These are phyloP conservation scores for Teratosphaeriaceae sp. DNA, from an alignment of 2,329 filamentous ascomycete species.

Conservation along the genomic window DNA sequence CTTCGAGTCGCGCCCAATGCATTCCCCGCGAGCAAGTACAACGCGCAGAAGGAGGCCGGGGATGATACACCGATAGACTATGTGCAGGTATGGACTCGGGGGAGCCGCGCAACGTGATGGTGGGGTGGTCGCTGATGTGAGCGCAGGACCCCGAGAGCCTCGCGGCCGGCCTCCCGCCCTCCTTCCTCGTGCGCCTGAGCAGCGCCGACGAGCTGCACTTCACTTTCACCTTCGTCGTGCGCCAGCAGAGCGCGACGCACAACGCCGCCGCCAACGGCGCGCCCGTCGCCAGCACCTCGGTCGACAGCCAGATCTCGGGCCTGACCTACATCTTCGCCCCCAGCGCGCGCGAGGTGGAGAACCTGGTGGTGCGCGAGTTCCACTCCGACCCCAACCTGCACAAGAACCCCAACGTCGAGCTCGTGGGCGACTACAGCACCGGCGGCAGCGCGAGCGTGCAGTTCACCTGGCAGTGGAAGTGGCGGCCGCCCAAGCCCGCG, in stretches of 20 bases:
- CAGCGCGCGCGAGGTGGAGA: conserved; percentile 80
- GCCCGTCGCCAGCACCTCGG: conserved; percentile 37
- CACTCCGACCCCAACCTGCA: conserved; percentile 95
- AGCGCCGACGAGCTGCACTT: conserved; percentile 92
- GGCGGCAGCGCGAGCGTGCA: conserved; percentile 75
- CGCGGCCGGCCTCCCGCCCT: conserved; percentile 44
- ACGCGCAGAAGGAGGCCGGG: conserved; percentile 62
- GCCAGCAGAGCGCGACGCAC: conserved; percentile 40
- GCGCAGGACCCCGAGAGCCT: conserved; percentile 66
- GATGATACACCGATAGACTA: conserved; percentile 80
- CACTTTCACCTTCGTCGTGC: conserved; percentile 82
- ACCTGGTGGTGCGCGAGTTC: conserved; percentile 88
- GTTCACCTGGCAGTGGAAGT: conserved; percentile 96
- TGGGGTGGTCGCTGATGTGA: conserved; percentile 6
- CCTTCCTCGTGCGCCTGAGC: conserved; percentile 76
- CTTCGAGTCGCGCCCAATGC: conserved; percentile 76
- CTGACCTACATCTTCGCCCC: conserved; percentile 90
- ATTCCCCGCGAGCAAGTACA: conserved; percentile 75
- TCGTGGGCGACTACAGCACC: conserved; percentile 88
- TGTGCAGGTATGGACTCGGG: conserved; percentile 72
- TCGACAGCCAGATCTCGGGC: conserved; percentile 76
- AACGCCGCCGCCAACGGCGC: conserved; percentile 12
- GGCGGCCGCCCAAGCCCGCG: conserved; percentile 74
- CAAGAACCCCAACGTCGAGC: conserved; percentile 91
- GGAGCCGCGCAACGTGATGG: no score